phyloP scores from a whole-genome alignment of 2,329 filamentous ascomycete genomes.

The Neobulgaria alba region DNA sequence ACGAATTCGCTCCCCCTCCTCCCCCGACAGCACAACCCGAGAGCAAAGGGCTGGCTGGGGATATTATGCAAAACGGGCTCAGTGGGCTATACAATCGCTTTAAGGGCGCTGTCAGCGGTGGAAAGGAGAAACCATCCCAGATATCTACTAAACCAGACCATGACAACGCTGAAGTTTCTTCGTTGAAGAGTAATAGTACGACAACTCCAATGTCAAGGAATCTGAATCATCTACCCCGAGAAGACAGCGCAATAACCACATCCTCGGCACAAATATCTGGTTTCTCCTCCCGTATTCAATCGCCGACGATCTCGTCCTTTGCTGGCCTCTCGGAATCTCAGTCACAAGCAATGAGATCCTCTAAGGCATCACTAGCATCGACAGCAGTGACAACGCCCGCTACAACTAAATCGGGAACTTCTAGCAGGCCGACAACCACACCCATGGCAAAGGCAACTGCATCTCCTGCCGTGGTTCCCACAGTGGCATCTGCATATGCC shows the following conservation, averaged over 20 bases:
- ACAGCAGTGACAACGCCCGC: slow-evolving; percentile 21
- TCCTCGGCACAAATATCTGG: slow-evolving; percentile 26
- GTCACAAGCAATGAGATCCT: slow-evolving; percentile 26
- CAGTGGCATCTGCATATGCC: slow-evolving; percentile 40
- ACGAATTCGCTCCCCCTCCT: slow-evolving; percentile 74
- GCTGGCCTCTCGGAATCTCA: slow-evolving; percentile 22
- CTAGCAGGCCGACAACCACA: slow-evolving; percentile 23
- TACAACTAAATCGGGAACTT: slow-evolving; percentile 22
- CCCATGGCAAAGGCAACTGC: slow-evolving; percentile 26
- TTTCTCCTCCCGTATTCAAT: slow-evolving; percentile 26
- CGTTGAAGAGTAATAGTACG: slow-evolving; percentile 36
- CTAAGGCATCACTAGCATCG: slow-evolving; percentile 24
- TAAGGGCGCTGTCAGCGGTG: slow-evolving; percentile 69
- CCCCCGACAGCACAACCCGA: slow-evolving; percentile 50
- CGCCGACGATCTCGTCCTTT: slow-evolving; percentile 25
- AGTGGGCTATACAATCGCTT: slow-evolving; percentile 84
- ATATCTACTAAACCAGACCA: slow-evolving; percentile 31
- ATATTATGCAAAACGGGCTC: slow-evolving; percentile 74
- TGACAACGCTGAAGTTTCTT: slow-evolving; percentile 35
- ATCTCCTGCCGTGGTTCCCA: slow-evolving; percentile 31
- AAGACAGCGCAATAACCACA: slow-evolving; percentile 31
- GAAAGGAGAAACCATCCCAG: slow-evolving; percentile 41
- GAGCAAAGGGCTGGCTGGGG: slow-evolving; percentile 59
- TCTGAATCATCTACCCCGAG: slow-evolving; percentile 34
- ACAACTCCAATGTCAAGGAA: slow-evolving; percentile 35